Evolutionary conservation across 1,139 yeast species (phyloP).

Genomic region (Candida tetrigidarum): DNA sequence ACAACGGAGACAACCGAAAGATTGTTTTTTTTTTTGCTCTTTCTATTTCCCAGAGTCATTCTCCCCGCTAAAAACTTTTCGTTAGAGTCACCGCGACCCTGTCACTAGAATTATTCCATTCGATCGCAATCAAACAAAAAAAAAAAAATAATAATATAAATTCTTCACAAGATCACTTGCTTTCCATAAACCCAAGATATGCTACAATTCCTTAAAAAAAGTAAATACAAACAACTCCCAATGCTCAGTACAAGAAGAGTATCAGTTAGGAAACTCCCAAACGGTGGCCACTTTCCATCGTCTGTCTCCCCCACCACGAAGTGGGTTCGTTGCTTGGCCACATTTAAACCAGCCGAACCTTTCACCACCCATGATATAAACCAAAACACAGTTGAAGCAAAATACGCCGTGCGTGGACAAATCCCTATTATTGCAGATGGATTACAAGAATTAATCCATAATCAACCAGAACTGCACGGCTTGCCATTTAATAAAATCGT

Average conservation of each 20-base stretch:
- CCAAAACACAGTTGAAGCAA: conserved; percentile 76
- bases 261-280: background rate
- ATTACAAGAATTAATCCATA: conserved; percentile 56
- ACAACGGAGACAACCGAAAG: background rate
- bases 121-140: background rate
- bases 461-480: conserved; percentile 54
- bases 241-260: conserved; percentile 1
- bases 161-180: background rate
- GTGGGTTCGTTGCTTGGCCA: conserved; percentile 10
- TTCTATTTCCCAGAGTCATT: background rate
- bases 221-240: no score
- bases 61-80: background rate
- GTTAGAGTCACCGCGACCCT: background rate
- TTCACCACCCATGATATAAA: conserved; percentile 56
- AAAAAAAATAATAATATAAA: background rate
- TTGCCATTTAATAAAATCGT: conserved; percentile 80
- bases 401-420: conserved; percentile 94
- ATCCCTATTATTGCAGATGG: conserved; percentile 95
- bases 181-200: no score
- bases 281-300: no score
- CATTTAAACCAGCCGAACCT: conserved; percentile 28
- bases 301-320: background rate
- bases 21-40: background rate
- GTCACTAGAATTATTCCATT: background rate
- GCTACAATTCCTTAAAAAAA: no score